Base-by-base conservation (phyloP, 345 rosid genomes). In the Populus euphratica region DNA sequence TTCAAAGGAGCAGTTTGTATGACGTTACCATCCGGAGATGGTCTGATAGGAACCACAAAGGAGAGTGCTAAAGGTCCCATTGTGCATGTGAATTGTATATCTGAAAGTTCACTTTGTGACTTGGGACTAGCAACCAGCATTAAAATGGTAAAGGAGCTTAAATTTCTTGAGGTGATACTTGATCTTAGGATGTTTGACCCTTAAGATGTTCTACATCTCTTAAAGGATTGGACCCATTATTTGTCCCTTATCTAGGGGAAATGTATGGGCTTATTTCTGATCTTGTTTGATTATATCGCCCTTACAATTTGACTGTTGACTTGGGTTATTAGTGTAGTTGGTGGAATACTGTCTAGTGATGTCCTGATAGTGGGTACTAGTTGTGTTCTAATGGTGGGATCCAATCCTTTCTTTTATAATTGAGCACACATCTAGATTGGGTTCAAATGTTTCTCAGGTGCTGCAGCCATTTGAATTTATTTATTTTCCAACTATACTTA, bases 1-100 rank as follows among this genome's bases (percentile, higher is more conserved):
- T 93, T 93, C 81, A 92, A 85, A 67, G 97, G 86, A 78, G 94
- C 97, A 72, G 82, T 88, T 27, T 84, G 79, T 86, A 73, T 93
- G 87, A 79, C 80, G 49, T 76, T 80, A 69, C 81, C 90, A 41
- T 62, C 71, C 7, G 79, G 62, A 56, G 78, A 79, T 33, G 61
- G 52, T 75, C 76, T 69, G 59, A 50, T 56, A 2, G 82, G 72
- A 78, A 68, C 78, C 70, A 65, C 72, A 64, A 77, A 72, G 68
- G 84, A 70, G 71, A 77, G 77, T 78, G 79, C 77, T 36, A 83
- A 70, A 31, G 93, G 89, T 79, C 91, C 88, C 1, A 85, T 92
- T 2, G 95, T 91, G 76, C 99, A 96, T 85, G 85, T 79, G 39
- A 74, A 81, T 75, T 96, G 99, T 83, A 63, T 86, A 69, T 79